These are phyloP conservation scores for Microbotryum lychnidis-dioicae DNA, from an alignment of 1,284 basidiomycete species.

Conservation along the genomic window DNA sequence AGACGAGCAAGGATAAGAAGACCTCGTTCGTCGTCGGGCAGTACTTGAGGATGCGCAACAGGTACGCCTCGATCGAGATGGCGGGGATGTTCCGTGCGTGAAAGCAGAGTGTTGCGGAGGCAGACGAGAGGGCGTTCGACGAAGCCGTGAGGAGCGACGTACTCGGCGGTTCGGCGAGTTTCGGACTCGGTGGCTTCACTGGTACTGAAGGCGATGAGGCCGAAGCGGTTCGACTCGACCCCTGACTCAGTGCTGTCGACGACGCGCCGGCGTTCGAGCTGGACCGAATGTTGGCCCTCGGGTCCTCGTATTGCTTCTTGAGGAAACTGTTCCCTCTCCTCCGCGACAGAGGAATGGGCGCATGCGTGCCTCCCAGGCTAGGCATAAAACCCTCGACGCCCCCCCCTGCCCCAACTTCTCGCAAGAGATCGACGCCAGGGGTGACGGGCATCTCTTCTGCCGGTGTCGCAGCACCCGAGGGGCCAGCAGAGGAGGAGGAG, in stretches of 20 bases:
- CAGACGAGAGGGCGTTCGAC: conserved; percentile 62
- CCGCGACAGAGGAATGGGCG: conserved; percentile 19
- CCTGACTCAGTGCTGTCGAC: not conserved
- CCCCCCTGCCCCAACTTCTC: conserved; percentile 16
- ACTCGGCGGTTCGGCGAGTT: conserved; percentile 15
- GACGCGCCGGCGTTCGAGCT: conserved; percentile 20
- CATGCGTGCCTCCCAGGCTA: conserved; percentile 25
- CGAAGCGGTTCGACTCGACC: not conserved
- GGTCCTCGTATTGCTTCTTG: not conserved
- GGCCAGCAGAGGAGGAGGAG: no score
- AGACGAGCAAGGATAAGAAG: conserved; percentile 85
- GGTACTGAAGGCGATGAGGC: not conserved
- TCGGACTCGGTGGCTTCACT: not conserved
- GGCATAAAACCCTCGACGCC: conserved; percentile 32
- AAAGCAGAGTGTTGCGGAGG: conserved; percentile 79
- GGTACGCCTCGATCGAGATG: conserved; percentile 88
- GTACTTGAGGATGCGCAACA: conserved; percentile 92
- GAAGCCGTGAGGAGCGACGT: conserved; percentile 60
- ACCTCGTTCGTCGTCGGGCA: conserved; percentile 98
- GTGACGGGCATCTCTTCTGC: conserved; percentile 23
- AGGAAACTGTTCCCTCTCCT: conserved; percentile 26
- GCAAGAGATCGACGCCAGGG: conserved; percentile 26
- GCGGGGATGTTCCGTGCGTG: conserved; percentile 92
- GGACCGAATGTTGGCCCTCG: not conserved
- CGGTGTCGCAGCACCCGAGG: not conserved